Percentiles rank a stretch among this genome's conserved stretches.
Evolutionary conservation across 2,329 filamentous ascomycete species (phyloP).

Genomic region (Hypoxylon sp.): DNA sequence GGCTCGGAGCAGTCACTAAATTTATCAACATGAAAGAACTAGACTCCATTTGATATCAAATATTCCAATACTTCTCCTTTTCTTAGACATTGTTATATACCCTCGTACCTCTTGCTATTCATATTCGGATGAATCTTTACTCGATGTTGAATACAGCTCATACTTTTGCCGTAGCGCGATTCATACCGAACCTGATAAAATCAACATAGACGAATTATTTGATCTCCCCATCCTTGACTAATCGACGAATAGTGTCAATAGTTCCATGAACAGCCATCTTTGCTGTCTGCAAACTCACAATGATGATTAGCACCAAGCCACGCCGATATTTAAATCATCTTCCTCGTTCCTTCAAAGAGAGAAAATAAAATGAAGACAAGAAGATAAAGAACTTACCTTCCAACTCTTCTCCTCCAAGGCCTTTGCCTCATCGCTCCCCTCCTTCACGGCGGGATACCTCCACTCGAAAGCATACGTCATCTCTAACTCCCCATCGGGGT

Average conservation of each 20-base stretch:
- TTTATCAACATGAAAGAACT: not conserved
- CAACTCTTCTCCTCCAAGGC: constrained; percentile 49
- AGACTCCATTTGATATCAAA: not conserved
- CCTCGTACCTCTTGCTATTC: not conserved
- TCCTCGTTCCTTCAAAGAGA: not conserved
- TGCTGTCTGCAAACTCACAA: constrained; percentile 44
- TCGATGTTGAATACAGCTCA: not conserved
- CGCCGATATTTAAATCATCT: not conserved
- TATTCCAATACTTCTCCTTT: not conserved
- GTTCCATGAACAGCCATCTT: constrained; percentile 54
- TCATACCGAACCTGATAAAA: not conserved
- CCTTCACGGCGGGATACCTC: constrained; percentile 52
- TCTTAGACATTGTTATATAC: not conserved
- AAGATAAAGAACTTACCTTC: constrained; percentile 46
- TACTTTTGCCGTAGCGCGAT: too few species aligned
- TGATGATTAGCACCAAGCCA: constrained; percentile 7
- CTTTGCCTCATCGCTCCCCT: constrained; percentile 50
- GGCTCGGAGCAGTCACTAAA: not conserved
- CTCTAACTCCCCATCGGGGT: constrained; percentile 51
- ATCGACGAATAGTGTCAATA: constrained; percentile 51
- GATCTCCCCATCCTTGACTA: constrained; percentile 50
- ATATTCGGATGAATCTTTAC: not conserved
- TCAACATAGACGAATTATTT: constrained; percentile 22
- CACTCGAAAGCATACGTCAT: constrained; percentile 59
- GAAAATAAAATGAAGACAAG: not conserved